phyloP scores from a whole-genome alignment of 129 eudicot genomes.

The Flaveria brownii region DNA sequence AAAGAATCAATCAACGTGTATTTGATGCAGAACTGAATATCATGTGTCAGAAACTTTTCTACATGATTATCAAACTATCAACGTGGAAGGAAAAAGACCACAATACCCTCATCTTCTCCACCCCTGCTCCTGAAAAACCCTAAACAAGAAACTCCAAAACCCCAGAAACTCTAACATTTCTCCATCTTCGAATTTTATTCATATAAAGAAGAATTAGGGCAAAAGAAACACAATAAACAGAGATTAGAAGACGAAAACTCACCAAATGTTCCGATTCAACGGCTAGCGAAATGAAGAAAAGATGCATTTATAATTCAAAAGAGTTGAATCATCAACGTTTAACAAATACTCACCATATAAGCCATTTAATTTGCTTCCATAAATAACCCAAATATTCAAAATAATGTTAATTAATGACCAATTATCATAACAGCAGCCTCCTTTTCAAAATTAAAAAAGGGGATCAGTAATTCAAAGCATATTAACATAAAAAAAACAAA shows the following conservation, averaged over 20 bases:
- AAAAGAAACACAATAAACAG: neutral
- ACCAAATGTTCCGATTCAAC: neutral
- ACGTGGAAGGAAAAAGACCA: conserved; percentile 39
- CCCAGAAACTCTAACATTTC: neutral
- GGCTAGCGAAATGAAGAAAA: neutral
- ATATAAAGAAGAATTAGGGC: conserved; percentile 16
- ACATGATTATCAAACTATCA: conserved; percentile 39
- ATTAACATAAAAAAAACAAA: neutral
- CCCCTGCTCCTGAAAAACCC: conserved; percentile 34
- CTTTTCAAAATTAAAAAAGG: conserved; percentile 39
- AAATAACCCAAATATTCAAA: conserved; percentile 10
- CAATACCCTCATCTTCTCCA: conserved; percentile 51
- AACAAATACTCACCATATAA: conserved; percentile 23
- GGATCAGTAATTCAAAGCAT: neutral
- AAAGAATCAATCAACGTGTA: conserved; percentile 56
- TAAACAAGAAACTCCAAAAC: conserved; percentile 17
- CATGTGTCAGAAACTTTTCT: conserved; percentile 45
- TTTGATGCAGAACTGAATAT: conserved; percentile 40
- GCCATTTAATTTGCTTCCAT: conserved; percentile 24
- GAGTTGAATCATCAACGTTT: conserved; percentile 8
- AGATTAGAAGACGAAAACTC: neutral
- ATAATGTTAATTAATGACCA: conserved; percentile 14
- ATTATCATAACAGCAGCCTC: conserved; percentile 1
- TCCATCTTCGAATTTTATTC: neutral
- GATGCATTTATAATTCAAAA: conserved; percentile 15